Conservation (phyloP, 2,329 filamentous ascomycete genomes). For the Cladosporium colombiae region DNA sequence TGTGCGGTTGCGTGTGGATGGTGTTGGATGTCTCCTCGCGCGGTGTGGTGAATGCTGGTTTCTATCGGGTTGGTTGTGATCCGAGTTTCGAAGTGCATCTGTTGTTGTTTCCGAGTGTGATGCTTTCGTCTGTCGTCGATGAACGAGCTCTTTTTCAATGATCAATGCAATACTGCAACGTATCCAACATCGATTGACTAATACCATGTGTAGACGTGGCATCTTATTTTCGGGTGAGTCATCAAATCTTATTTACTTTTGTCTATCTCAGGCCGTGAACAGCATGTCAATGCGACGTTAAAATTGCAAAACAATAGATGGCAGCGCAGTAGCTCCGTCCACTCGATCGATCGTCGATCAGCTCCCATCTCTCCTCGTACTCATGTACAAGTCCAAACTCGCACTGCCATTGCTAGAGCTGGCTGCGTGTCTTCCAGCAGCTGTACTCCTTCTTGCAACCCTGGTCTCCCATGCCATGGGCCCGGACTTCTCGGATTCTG, state of each 20-base stretch:
- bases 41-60: neutral
- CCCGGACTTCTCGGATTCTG: constrained; percentile 5
- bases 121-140: neutral
- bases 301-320: neutral
- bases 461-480: constrained; percentile 35
- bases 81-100: neutral
- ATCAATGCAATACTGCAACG: neutral
- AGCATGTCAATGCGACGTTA: neutral
- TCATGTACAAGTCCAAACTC: constrained; percentile 40
- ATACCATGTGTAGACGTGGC: constrained; percentile 1
- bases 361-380: constrained; percentile 25
- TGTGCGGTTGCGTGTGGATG: neutral
- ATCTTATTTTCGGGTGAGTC: neutral
- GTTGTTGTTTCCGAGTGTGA: neutral
- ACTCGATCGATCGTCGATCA: neutral
- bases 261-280: neutral
- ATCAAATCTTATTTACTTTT: neutral
- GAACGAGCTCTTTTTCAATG: neutral
- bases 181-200: neutral
- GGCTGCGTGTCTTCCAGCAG: constrained; percentile 28
- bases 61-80: neutral
- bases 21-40: neutral
- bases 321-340: neutral
- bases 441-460: constrained; percentile 33
- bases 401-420: constrained; percentile 35